Evolutionary conservation across 768 basidiomycete genomes (phyloP).

Genomic region (Ramaria rubella): DNA sequence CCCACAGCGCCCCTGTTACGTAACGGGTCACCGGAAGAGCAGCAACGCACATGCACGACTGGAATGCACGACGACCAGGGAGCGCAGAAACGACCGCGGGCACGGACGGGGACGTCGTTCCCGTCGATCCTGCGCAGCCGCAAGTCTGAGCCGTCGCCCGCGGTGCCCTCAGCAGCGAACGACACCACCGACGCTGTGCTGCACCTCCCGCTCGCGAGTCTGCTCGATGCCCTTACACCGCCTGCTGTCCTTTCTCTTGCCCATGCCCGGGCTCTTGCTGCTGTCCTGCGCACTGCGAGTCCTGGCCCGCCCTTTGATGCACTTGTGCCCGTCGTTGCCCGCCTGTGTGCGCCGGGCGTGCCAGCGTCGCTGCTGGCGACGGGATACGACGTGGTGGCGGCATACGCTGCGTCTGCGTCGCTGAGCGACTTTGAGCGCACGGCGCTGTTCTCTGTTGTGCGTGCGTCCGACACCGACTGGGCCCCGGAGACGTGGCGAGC

Average conservation of each 20-base stretch:
- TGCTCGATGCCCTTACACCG: constrained; percentile 40
- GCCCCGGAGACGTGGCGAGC: constrained; percentile 63
- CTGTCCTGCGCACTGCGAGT: constrained; percentile 41
- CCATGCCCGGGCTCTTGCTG: constrained; percentile 57
- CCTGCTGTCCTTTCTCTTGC: constrained; percentile 59
- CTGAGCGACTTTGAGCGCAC: constrained; percentile 40
- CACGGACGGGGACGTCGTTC: constrained; percentile 5
- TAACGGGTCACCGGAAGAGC: no score
- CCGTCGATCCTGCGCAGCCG: constrained; percentile 2
- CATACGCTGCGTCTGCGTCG: constrained; percentile 55
- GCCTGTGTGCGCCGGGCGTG: constrained; percentile 48
- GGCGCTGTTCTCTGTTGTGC: constrained; percentile 59
- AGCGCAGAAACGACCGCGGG: constrained; percentile 8
- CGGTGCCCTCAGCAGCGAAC: neutral
- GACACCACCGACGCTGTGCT: neutral
- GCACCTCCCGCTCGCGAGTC: constrained; percentile 32
- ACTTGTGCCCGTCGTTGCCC: constrained; percentile 55
- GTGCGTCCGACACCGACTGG: constrained; percentile 44
- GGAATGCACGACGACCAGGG: constrained; percentile 2
- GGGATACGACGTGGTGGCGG: constrained; percentile 65
- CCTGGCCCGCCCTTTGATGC: constrained; percentile 47
- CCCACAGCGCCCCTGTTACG: no score
- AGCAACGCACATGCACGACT: no score
- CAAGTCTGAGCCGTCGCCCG: constrained; percentile 3
- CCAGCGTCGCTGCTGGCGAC: constrained; percentile 55